phyloP scores from a whole-genome alignment of 2,329 filamentous ascomycete species.

The Didymella pinodella region DNA sequence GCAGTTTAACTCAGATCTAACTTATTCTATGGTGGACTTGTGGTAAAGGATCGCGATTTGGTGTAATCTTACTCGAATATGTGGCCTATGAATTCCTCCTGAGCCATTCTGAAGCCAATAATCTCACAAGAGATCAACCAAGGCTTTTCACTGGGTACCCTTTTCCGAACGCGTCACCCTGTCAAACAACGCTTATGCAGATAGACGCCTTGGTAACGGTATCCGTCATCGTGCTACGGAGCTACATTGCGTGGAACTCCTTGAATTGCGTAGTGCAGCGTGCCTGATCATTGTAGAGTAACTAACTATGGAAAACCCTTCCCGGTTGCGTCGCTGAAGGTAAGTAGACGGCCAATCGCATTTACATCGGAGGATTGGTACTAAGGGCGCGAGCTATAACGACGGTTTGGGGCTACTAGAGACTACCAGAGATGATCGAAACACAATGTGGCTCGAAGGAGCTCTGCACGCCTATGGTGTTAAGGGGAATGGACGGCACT shows the following conservation, averaged over 20 bases:
- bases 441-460: constrained; percentile 23
- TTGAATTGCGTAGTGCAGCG: constrained; percentile 6
- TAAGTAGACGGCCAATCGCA: constrained; percentile 4
- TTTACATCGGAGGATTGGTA: constrained; percentile 1
- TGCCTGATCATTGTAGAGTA: constrained; percentile 10
- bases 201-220: constrained; percentile 26
- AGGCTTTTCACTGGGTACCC: neutral
- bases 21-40: neutral
- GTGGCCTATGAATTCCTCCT: neutral
- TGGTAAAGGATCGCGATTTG: neutral
- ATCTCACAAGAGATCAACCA: neutral
- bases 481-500: constrained; percentile 12
- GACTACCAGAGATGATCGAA: constrained; percentile 24
- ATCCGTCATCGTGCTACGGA: constrained; percentile 25
- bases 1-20: neutral
- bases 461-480: constrained; percentile 28
- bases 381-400: constrained; percentile 18
- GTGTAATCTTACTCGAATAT: neutral
- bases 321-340: neutral
- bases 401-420: constrained; percentile 19
- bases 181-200: constrained; percentile 35
- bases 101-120: constrained; percentile 6
- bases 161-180: constrained; percentile 41
- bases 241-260: constrained; percentile 17
- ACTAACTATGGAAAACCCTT: constrained; percentile 6